These are phyloP conservation scores for Pilobolus umbonatus DNA, from an alignment of 192 early-diverging fungal genomes.

Conservation along the genomic window DNA sequence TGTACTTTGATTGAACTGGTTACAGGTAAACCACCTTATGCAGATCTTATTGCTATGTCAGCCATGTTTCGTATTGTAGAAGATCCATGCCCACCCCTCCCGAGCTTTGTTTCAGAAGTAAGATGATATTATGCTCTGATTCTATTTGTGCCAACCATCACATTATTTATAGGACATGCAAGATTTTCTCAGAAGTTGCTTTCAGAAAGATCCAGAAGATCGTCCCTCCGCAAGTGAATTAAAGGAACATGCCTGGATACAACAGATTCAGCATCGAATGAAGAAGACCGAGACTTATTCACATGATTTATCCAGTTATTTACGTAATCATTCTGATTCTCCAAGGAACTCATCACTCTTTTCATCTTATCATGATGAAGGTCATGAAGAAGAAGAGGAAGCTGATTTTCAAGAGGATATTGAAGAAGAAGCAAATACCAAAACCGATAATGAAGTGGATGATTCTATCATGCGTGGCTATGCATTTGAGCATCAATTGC, in stretches of 20 bases:
- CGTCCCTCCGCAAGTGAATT: constrained; percentile 73
- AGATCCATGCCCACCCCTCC: constrained; percentile 83
- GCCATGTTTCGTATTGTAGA: constrained; percentile 94
- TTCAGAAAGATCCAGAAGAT: constrained; percentile 71
- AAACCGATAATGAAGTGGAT: not conserved
- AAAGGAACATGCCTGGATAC: constrained; percentile 75
- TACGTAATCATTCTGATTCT: constrained; percentile 5
- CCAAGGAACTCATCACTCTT: not conserved
- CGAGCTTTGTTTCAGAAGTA: constrained; percentile 66
- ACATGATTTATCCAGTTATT: constrained; percentile 10
- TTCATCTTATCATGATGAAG: too few species aligned
- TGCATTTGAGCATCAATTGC: too few species aligned
- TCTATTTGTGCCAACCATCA: too few species aligned
- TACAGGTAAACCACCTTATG: constrained; percentile 91
- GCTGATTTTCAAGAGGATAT: not conserved
- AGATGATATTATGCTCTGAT: not conserved
- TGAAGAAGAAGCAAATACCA: not conserved
- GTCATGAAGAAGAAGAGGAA: constrained; percentile 1
- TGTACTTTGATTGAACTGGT: constrained; percentile 92
- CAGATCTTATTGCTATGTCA: constrained; percentile 79
- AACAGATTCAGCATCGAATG: constrained; percentile 29
- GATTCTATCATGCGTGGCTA: too few species aligned
- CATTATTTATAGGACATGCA: constrained; percentile 47
- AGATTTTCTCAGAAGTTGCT: constrained; percentile 81
- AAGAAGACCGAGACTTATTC: constrained; percentile 14